Base-by-base conservation (phyloP, 2,329 filamentous ascomycete genomes). In the Paramyrothecium roridum region DNA sequence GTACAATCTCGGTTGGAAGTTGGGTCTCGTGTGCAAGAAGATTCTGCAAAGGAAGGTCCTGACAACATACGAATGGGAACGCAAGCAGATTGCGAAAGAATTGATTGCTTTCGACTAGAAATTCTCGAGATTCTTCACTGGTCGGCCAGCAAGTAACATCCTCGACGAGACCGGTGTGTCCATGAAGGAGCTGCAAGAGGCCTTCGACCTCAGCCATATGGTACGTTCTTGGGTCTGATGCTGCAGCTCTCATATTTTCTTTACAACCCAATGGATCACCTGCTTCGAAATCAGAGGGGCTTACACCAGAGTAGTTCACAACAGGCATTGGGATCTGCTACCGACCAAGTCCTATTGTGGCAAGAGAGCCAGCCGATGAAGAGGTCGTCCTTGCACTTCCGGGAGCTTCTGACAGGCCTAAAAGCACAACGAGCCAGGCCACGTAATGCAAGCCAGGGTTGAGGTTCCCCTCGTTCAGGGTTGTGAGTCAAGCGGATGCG, bases 131-230 rank as follows among this genome's bases (percentile, higher is more conserved):
- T 19, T 66, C 2, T 66, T 66, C 23, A 62, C 61, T 2, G 56
- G 65, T 0, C 73, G 74, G 8, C 84, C 80, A 0, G 83, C 78
- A 16, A 85, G 81, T 62, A 81, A 85, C 54, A 72, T 83, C n/a
- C 78, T 83, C 70, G 84, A 87, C 56, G 80, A 83, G 59, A 80
- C 80, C 46, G 84, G 85, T 0, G 80, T 88, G 52, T 82, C 74
- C 56, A 83, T 87, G 80, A 76, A 79, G 0, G 81, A 81, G 37
- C 88, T 89, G 70, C 84, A 85, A 59, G 68, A 80, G 0, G 80
- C 80, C 0, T 87, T 88, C 61, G 65, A 80, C n/a, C 66, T 88
- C 86, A 67, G 79, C 79, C 26, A 85, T 0, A 69, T 34, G 21
- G 26, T 50, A 50, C 22, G 17, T 30, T 8, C 3, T 22, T 23